Evolutionary conservation across 2,329 filamentous ascomycete species (phyloP), one percentile per base, ranked within the genome.

Genomic region (Claviceps cyperi): DNA sequence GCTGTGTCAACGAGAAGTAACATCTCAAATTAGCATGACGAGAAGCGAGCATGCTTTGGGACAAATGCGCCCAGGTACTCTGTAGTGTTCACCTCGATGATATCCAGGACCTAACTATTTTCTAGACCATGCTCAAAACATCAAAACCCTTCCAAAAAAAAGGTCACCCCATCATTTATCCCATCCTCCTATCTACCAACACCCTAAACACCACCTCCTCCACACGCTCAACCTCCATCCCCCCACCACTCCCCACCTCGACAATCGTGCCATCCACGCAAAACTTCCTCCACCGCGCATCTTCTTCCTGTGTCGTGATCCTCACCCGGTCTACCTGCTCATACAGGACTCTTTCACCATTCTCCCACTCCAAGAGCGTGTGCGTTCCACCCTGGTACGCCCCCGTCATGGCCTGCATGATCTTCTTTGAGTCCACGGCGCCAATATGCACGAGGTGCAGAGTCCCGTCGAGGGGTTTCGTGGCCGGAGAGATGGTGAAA

Each of bases 201-300:
- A 80, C 61, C 43, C 61, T 63, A 46, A 78, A 63, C 24, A 66
- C 60, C n/a, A 64, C 61, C 41, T 59, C 56, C 8, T 64, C 60
- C 22, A 76, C 71, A 59, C 68, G 76, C 54, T 64, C 66, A 0
- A 95, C 75, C 52, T 79, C 76, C 64, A 94, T 77, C 73, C 78
- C 83, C 0, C 89, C 89, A 2, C 76, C 80, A 48, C 72, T 64
- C 19, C 84, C 83, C 1, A 95, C 69, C 52, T 78, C 75, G 3
- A 96, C 78, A 58, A 94, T 94, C 49, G 84, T 88, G 3, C 91
- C 91, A 64, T 97, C 91, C n/a, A 97, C 73, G 63, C 91, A 97
- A 14, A 94, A 77, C 60, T 90, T 80, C 53, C 91, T 74, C 89
- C 89, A 96, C 48, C 80, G 71, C 44, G 70, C 71, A n/a, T 87